Evolutionary conservation across 1,139 yeast species (phyloP), one percentile per base, ranked within the genome.

Genomic region (Protomyces macrosporus): DNA sequence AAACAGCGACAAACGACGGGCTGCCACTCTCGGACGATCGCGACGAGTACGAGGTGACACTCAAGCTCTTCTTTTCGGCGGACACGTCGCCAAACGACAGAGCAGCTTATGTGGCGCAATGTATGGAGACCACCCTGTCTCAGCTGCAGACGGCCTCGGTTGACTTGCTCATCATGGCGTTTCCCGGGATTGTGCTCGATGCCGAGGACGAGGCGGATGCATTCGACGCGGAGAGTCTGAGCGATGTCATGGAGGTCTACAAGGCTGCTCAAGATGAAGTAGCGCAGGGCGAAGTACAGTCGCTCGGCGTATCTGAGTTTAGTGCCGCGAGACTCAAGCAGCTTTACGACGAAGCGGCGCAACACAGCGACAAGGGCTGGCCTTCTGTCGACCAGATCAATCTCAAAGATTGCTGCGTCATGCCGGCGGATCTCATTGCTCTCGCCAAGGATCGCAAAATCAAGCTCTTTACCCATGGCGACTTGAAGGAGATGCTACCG

Each of bases 401-500:
- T 39, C 65, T 67, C 39, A 64, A 66, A 35, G 69, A 68, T 53
- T 68, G 70, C 64, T 68, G 70, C 54, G 69, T 67, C 42, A 56
- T 68, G 30, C 70, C 70, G n/a, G 67, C 68, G n/a, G 67, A 68
- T 48, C 33, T 68, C 39, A 58, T 68, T 10, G 32, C 50, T 5
- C 64, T 66, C 16, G 69, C 70, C 30, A 65, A 65, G 60, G 56
- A 63, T n/a, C 66, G 60, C 30, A 55, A 60, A 36, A 61, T 68
- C 45, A 67, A 68, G 63, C 37, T 68, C 33, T 59, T 67, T 14
- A 66, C 69, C 3, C 70, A 68, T 45, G 68, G 68, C 51, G 70
- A 68, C 52, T 55, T 54, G 7, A 45, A 63, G 6, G 65, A 64
- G 35, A 60, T 67, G 16, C 53, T 67, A 34, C 65, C 69, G 3